These are phyloP conservation scores for Fusarium drepaniforme DNA, from an alignment of 2,329 filamentous ascomycete genomes.

Conservation along the genomic window DNA sequence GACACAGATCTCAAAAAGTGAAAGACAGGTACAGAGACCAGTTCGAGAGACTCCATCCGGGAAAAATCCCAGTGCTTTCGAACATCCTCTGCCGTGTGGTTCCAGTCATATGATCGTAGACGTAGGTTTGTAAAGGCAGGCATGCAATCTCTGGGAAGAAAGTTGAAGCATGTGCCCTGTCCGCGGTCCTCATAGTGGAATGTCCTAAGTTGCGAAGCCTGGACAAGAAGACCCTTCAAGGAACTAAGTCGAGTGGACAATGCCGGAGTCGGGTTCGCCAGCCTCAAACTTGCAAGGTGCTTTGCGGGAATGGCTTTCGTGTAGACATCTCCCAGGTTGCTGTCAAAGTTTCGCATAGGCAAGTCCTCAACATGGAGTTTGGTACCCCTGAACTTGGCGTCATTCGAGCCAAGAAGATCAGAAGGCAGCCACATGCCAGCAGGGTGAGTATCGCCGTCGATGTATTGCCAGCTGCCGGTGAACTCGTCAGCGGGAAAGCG, in stretches of 20 bases:
- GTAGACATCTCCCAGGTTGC: conserved; percentile 51
- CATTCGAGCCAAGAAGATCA: conserved; percentile 51
- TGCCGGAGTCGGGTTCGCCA: conserved; percentile 54
- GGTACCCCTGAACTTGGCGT: conserved; percentile 45
- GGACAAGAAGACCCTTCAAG: conserved; percentile 57
- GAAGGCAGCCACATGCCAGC: conserved; percentile 52
- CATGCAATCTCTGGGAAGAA: conserved; percentile 54
- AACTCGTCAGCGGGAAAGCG: conserved; percentile 20
- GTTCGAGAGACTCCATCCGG: conserved; percentile 53
- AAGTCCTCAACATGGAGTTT: conserved; percentile 56
- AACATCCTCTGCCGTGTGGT: conserved; percentile 54
- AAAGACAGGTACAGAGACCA: conserved; percentile 58
- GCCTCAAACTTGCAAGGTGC: conserved; percentile 55
- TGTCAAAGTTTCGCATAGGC: conserved; percentile 53
- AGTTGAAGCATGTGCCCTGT: conserved; percentile 59
- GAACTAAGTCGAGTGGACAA: conserved; percentile 55
- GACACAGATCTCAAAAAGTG: conserved; percentile 58
- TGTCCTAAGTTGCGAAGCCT: conserved; percentile 50
- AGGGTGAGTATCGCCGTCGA: conserved; percentile 43
- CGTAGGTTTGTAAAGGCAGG: conserved; percentile 56
- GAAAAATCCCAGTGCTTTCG: conserved; percentile 61
- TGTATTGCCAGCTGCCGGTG: conserved; percentile 54
- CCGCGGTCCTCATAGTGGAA: conserved; percentile 60
- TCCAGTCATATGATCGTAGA: conserved; percentile 63
- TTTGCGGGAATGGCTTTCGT: conserved; percentile 54